Conservation (phyloP, 2,329 filamentous ascomycete genomes). For the Paecilomyces sp. region DNA sequence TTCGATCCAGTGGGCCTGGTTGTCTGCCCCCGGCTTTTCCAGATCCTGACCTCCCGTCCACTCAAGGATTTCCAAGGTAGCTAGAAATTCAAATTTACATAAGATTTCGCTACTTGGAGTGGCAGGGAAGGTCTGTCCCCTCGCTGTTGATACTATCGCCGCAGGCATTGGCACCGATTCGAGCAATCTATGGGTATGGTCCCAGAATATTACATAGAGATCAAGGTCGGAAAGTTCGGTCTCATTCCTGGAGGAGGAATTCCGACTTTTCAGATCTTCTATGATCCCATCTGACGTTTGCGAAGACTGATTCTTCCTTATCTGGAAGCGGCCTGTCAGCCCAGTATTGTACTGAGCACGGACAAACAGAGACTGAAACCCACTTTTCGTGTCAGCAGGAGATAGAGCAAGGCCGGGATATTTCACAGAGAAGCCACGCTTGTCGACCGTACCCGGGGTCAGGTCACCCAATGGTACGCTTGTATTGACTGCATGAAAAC, state of each 20-base stretch:
- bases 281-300: neutral
- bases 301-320: neutral
- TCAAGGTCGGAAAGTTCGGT: neutral
- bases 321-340: neutral
- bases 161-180: neutral
- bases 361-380: neutral
- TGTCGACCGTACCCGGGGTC: neutral
- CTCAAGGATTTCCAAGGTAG: neutral
- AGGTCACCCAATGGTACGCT: neutral
- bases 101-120: neutral
- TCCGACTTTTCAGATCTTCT: neutral
- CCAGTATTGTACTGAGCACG: neutral
- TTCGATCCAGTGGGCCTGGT: neutral
- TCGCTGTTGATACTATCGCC: neutral
- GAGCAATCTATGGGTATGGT: neutral
- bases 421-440: neutral
- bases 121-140: neutral
- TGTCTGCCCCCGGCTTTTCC: neutral
- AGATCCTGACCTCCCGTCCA: neutral
- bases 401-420: neutral
- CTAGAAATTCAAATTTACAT: slow-evolving; percentile 1
- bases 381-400: neutral
- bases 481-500: neutral
- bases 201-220: neutral
- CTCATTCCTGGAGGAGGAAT: neutral